Conservation (phyloP, 495 filamentous ascomycete genomes). For the Chaetomium fimeti region DNA sequence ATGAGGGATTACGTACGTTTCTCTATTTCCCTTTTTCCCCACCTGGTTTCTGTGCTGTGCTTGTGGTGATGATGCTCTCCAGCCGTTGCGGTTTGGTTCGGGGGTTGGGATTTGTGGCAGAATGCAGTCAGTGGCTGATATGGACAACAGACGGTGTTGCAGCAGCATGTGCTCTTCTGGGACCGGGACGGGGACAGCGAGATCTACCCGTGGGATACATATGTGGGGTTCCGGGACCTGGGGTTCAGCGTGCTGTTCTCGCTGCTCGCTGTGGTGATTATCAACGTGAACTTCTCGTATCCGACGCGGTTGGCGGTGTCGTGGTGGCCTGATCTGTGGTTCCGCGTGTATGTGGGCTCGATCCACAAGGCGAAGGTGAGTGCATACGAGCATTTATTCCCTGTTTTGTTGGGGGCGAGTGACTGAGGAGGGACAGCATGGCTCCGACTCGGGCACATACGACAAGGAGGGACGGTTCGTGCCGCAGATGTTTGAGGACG, state of each 20-base stretch:
- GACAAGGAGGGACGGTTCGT: slow-evolving; percentile 56
- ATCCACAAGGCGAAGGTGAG: slow-evolving; percentile 53
- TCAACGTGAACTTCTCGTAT: slow-evolving; percentile 54
- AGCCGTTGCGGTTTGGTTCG: no score
- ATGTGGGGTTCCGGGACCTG: slow-evolving; percentile 51
- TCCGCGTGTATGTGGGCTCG: slow-evolving; percentile 49
- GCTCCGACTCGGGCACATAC: slow-evolving; percentile 53
- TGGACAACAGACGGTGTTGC: slow-evolving; percentile 40
- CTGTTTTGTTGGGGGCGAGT: not conserved
- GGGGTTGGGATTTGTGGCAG: no score
- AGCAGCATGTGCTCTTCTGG: slow-evolving; percentile 57
- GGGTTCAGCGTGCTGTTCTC: slow-evolving; percentile 53
- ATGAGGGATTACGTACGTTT: slow-evolving; percentile 14
- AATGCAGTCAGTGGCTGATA: not conserved
- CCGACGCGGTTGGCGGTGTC: slow-evolving; percentile 44
- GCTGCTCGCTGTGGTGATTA: slow-evolving; percentile 44
- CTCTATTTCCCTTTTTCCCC: no score
- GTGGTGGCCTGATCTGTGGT: slow-evolving; percentile 45
- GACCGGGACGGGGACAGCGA: slow-evolving; percentile 47
- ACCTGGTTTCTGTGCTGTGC: no score
- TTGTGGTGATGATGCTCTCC: no score
- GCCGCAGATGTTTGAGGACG: slow-evolving; percentile 57
- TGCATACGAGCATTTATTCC: not conserved
- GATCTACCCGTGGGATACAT: slow-evolving; percentile 55
- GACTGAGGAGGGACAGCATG: slow-evolving; percentile 41